Percentiles rank a stretch among this genome's conserved stretches.
Conservation (phyloP, 495 filamentous ascomycete genomes). For the Aspergillus indologenus region DNA sequence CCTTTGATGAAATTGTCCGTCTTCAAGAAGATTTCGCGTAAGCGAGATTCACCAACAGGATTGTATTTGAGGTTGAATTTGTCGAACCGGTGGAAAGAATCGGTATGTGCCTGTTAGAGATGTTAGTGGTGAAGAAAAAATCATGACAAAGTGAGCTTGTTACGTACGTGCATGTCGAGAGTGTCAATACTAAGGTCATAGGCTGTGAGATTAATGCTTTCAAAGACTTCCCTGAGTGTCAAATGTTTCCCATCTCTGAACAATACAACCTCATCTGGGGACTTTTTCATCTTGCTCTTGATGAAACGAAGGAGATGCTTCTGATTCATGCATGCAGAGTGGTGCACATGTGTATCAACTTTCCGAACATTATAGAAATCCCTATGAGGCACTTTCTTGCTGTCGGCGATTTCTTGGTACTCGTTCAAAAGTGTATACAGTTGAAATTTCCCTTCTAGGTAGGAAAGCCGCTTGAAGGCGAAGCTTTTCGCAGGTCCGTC, state of each 20-base stretch:
- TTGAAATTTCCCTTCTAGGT: conserved; percentile 94
- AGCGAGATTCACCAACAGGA: conserved; percentile 88
- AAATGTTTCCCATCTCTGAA: conserved; percentile 90
- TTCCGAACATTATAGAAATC: conserved; percentile 99
- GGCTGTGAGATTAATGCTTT: conserved; percentile 92
- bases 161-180: conserved; percentile 90
- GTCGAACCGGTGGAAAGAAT: conserved; percentile 98
- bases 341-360: conserved; percentile 98
- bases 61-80: conserved; percentile 99
- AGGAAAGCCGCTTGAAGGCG: conserved; percentile 89
- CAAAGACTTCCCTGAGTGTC: conserved; percentile 89
- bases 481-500: conserved; percentile 97
- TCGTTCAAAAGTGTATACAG: conserved; percentile 89
- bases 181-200: conserved; percentile 99
- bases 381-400: conserved; percentile 92
- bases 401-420: conserved; percentile 96
- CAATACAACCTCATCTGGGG: conserved; percentile 86
- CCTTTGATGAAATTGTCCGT: conserved; percentile 97
- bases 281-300: conserved; percentile 99
- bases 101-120: conserved; percentile 74
- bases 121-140: conserved; percentile 8
- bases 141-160: conserved; percentile 1
- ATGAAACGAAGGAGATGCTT: conserved; percentile 98
- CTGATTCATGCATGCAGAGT: conserved; percentile 99
- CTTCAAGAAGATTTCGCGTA: conserved; percentile 95